These are phyloP conservation scores for Yarrowia sp. DNA, from an alignment of 805 yeast species.

Conservation along the genomic window DNA sequence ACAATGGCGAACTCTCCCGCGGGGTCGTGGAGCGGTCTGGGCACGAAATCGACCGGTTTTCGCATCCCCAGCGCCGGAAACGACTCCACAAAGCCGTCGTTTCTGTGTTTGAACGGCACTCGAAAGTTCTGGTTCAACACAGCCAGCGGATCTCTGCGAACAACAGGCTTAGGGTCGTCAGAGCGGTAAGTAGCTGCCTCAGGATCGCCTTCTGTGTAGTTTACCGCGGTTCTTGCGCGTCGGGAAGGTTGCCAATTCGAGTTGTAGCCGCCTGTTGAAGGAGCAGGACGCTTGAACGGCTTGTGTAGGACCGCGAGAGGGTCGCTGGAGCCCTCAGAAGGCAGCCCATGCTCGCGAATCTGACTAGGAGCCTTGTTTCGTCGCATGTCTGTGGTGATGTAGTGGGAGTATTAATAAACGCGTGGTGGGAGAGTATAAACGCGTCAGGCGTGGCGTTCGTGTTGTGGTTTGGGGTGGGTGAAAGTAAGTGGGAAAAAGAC, in stretches of 20 bases:
- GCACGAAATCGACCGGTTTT: conserved; percentile 62
- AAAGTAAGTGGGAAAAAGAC: too few species aligned
- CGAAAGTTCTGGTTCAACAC: conserved; percentile 17
- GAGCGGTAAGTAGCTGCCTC: background rate
- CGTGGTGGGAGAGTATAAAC: too few species aligned
- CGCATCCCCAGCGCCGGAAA: conserved; percentile 79
- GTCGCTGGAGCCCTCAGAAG: background rate
- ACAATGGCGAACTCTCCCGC: conserved; percentile 90
- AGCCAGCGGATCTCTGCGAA: conserved; percentile 12
- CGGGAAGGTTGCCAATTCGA: conserved; percentile 8
- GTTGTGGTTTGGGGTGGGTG: too few species aligned
- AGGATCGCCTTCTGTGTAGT: background rate
- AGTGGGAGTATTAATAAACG: too few species aligned
- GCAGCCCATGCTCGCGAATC: conserved; percentile 7
- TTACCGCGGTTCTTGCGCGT: background rate
- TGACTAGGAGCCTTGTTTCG: conserved; percentile 18
- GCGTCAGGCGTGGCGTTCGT: too few species aligned
- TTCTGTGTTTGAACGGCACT: conserved; percentile 6
- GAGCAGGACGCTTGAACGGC: conserved; percentile 16
- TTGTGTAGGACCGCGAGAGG: background rate
- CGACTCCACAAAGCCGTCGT: conserved; percentile 2
- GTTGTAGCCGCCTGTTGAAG: background rate
- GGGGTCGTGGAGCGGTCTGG: conserved; percentile 94
- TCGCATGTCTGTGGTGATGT: too few species aligned
- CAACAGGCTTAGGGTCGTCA: background rate